Base-by-base conservation (phyloP, 148 eudicot species). In the Rhododendron williamsianum region DNA sequence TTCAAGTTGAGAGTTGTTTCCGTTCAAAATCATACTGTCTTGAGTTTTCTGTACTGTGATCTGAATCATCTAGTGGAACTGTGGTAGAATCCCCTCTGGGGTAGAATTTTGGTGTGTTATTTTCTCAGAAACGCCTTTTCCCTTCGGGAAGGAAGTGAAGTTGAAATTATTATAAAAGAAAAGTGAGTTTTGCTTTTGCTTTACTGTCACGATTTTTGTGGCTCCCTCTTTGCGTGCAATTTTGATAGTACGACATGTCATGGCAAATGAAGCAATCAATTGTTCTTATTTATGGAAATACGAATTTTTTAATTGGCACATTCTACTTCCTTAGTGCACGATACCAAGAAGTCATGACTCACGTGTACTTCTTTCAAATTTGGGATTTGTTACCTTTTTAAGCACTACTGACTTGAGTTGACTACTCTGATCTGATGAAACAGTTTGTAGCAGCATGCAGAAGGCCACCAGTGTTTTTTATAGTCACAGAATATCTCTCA, bases 391-490 rank as follows among this genome's bases (percentile, higher is more conserved):
- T 71, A 33, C 73, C 13, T 25, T 71, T 71, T 13, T 71, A 71
- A 25, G 27, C 38, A 0, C 76, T 33, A 30, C 33, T 71, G 38
- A 71, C 76, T 30, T 33, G 38, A 71, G 38, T 71, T 71, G 76
- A 51, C 3, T 38, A 1, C 54, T 48, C 33, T 78, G 76, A 69
- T 56, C 16, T 78, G 19, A 58, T 79, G 27, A 73, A 77, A 45
- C 90, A 96, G 99, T 95, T 96, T 88, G 89, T 96, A 85, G 99
- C 93, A 80, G 98, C 95, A 12, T 92, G 95, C 81, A 91, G 94
- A 90, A 91, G 93, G 81, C 94, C 99, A 76, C 94, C 95, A 19
- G 97, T 94, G 30, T 95, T 85, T 80, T 91, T 95, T 84, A 87
- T 96, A 6, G 81, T 95, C 46, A 94, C 98, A 16, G 98, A 96